These are phyloP conservation scores for Lasiosphaeria miniovina DNA, from an alignment of 495 filamentous ascomycete species.

Conservation along the genomic window DNA sequence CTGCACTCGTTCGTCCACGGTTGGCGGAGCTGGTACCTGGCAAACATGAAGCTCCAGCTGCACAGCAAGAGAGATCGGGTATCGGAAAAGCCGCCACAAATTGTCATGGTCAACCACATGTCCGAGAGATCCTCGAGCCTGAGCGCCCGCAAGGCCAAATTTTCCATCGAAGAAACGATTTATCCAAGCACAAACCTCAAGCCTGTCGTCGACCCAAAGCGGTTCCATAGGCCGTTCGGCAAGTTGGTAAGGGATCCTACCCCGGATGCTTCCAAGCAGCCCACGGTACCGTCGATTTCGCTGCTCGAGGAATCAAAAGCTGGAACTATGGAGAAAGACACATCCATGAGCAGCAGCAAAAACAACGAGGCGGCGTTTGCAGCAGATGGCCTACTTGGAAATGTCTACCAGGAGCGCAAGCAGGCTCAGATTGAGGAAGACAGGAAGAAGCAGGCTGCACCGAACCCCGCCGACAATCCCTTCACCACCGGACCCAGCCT, in stretches of 20 bases:
- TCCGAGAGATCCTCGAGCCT: slow-evolving; percentile 28
- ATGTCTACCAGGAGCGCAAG: slow-evolving; percentile 41
- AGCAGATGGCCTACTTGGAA: slow-evolving; percentile 40
- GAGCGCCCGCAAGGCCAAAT: slow-evolving; percentile 30
- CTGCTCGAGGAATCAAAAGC: slow-evolving; percentile 2
- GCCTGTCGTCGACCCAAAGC: slow-evolving; percentile 51
- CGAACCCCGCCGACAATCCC: slow-evolving; percentile 23
- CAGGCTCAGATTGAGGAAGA: slow-evolving; percentile 27
- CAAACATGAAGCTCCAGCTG: slow-evolving; percentile 44
- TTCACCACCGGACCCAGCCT: slow-evolving; percentile 52
- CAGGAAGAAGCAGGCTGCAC: slow-evolving; percentile 5
- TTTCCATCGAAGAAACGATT: slow-evolving; percentile 37
- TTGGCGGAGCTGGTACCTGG: slow-evolving; percentile 89
- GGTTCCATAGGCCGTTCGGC: slow-evolving; percentile 44
- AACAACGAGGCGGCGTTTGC: slow-evolving; percentile 30
- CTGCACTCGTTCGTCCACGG: slow-evolving; percentile 70
- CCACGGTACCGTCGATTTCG: slow-evolving; percentile 13
- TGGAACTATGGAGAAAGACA: not conserved
- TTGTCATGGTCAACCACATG: slow-evolving; percentile 13
- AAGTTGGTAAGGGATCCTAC: slow-evolving; percentile 36
- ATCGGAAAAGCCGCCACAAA: slow-evolving; percentile 31
- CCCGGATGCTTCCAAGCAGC: slow-evolving; percentile 22
- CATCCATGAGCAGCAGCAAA: not conserved
- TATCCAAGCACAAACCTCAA: slow-evolving; percentile 57
- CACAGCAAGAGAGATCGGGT: slow-evolving; percentile 13